These are phyloP conservation scores for Fagopyrum tataricum DNA, from an alignment of 148 eudicot species.

Conservation along the genomic window DNA sequence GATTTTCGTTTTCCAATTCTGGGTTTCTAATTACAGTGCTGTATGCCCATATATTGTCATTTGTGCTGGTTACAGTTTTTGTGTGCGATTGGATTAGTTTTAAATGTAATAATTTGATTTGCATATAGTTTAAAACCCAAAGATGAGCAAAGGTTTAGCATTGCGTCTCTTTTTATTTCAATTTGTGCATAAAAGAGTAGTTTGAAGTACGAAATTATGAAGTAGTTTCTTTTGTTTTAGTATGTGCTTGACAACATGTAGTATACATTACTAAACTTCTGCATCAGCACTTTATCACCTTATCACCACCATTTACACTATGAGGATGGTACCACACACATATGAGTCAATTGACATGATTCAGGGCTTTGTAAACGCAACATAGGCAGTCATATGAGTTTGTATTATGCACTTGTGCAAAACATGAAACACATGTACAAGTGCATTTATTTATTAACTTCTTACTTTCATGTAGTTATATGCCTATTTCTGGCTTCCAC, in stretches of 20 bases:
- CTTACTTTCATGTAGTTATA: constrained; percentile 46
- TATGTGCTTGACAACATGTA: no score
- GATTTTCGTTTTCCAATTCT: neutral
- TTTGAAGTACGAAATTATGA: neutral
- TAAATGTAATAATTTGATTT: neutral
- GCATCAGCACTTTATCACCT: no score
- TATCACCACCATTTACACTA: no score
- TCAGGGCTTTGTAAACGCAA: neutral
- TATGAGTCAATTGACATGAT: constrained; percentile 1
- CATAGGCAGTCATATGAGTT: neutral
- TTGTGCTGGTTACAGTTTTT: neutral
- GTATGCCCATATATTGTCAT: neutral
- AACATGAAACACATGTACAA: neutral
- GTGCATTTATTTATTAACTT: neutral
- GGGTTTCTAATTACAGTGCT: neutral
- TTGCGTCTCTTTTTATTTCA: neutral
- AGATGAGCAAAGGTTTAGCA: neutral
- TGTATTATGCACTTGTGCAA: neutral
- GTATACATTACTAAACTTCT: no score
- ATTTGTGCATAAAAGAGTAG: neutral
- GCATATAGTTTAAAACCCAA: neutral
- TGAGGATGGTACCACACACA: no score
- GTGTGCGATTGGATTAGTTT: neutral
- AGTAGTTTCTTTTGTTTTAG: neutral
- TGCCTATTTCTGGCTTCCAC: constrained; percentile 91